phyloP scores from a whole-genome alignment of 176 grass and related monocot genomes.

The Zea luxurians region DNA sequence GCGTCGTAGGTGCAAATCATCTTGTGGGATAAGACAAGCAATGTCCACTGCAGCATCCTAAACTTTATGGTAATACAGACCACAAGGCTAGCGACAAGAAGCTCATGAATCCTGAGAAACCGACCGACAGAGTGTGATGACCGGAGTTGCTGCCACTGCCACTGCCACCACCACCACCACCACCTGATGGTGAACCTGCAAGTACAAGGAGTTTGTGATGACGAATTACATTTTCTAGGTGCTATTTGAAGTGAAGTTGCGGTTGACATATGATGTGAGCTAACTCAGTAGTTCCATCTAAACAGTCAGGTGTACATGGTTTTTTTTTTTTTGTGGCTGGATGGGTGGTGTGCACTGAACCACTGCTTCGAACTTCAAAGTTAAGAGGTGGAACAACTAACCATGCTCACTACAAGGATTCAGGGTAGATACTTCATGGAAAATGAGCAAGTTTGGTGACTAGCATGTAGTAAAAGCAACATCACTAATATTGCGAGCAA shows the following conservation, averaged over 20 bases:
- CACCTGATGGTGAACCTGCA: constrained; percentile 36
- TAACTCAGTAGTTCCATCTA: neutral
- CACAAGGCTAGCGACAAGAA: constrained; percentile 43
- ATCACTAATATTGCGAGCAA: neutral
- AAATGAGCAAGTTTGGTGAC: neutral
- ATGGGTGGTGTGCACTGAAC: neutral
- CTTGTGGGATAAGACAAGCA: neutral
- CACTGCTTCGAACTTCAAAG: neutral
- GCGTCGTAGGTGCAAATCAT: constrained; percentile 6
- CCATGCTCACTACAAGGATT: neutral
- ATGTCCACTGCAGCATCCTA: neutral
- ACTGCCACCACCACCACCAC: no score
- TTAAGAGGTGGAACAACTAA: neutral
- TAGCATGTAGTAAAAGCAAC: constrained; percentile 14
- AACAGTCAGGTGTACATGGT: neutral
- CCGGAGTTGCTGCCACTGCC: constrained; percentile 17
- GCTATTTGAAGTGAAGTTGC: neutral
- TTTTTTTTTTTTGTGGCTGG: neutral
- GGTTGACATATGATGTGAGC: neutral
- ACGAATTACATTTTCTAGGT: neutral
- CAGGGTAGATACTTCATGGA: neutral
- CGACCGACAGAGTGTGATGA: constrained; percentile 6
- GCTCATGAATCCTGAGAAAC: constrained; percentile 36
- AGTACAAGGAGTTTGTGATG: constrained; percentile 6
- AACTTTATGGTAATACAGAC: constrained; percentile 37